Base-by-base conservation (phyloP, 139 green algal species). In the Haematococcus lacustris region DNA sequence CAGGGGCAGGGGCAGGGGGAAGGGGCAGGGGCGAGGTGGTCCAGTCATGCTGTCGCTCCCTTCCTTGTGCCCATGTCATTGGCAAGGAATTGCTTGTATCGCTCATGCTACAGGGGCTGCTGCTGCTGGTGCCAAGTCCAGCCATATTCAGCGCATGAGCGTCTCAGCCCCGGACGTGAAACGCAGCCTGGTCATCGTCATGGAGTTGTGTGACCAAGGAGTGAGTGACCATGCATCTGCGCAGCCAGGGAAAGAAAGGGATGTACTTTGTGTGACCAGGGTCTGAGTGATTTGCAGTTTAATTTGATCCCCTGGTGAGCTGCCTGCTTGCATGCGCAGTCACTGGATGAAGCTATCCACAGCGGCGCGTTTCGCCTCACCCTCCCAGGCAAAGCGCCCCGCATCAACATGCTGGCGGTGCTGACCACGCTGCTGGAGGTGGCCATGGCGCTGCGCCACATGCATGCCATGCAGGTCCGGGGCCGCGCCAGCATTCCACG, bases 381-480 rank as follows among this genome's bases (percentile, higher is more conserved):
- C 30, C 47, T 9, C 40, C 67, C 32, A n/a, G 40, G 32, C 23
- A 5, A 38, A 39, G 30, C 28, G 13, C 67, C 67, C 3, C 47
- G 67, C 43, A 30, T 72, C 67, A 72, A 72, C 47, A 72, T 72
- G 67, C 67, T 72, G 32, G 51, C 73, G 1, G 50, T 78, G 21
- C 66, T 73, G 23, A 68, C 66, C 53, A 84, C 78, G 35, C 62
- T 84, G 59, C 69, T 85, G 64, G 80, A 85, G 73, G 53, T 85
- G 28, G 76, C 80, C 3, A 62, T 78, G 50, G 76, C 79, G 51
- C 79, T 84, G 35, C 21, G 50, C 9, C 73, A 91, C 76, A 78
- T 92, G 47, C 88, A 94, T 74, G 41, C 47, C 43, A 51, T 77
- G 33, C 71, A 80, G 38, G n/a, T n/a, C n/a, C n/a, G n/a, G n/a